These are phyloP conservation scores for Leishmania aethiopica DNA, from an alignment of 208 protist genomes.

Conservation along the genomic window DNA sequence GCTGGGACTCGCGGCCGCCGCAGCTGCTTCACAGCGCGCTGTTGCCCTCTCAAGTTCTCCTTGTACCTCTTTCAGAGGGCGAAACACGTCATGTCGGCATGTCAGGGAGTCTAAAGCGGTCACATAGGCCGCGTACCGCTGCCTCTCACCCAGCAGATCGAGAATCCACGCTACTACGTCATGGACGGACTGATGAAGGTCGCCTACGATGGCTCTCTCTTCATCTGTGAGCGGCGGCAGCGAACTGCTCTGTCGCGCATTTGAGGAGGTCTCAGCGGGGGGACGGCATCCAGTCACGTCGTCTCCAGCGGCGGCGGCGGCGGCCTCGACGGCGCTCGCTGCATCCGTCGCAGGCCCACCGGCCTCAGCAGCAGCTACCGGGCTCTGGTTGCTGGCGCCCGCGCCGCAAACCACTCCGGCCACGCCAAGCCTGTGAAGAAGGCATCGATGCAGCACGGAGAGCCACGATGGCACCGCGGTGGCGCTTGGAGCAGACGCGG, in stretches of 20 bases:
- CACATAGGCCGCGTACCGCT: background rate
- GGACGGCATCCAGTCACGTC: background rate
- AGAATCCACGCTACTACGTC: constrained; percentile 1
- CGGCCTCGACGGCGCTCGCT: background rate
- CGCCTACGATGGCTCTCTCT: background rate
- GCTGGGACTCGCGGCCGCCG: background rate
- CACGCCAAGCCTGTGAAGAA: background rate
- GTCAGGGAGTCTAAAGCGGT: background rate
- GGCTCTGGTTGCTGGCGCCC: background rate
- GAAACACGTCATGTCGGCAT: constrained; percentile 1
- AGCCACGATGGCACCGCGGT: constrained; percentile 5
- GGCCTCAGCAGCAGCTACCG: background rate
- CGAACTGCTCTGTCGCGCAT: background rate
- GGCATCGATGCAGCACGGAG: constrained; percentile 1
- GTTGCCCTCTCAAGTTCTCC: background rate
- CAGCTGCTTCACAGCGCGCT: background rate
- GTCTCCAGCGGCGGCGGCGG: background rate
- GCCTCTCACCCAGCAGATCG: background rate
- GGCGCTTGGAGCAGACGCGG: background rate
- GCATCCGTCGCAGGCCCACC: background rate
- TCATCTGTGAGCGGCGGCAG: background rate
- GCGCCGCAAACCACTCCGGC: background rate
- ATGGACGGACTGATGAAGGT: background rate
- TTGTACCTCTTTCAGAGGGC: background rate
- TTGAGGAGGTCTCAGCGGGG: background rate